Percentiles rank a stretch among this genome's conserved stretches.
Conservation (phyloP, 768 basidiomycete genomes). For the Xerocomellus chrysenteron region DNA sequence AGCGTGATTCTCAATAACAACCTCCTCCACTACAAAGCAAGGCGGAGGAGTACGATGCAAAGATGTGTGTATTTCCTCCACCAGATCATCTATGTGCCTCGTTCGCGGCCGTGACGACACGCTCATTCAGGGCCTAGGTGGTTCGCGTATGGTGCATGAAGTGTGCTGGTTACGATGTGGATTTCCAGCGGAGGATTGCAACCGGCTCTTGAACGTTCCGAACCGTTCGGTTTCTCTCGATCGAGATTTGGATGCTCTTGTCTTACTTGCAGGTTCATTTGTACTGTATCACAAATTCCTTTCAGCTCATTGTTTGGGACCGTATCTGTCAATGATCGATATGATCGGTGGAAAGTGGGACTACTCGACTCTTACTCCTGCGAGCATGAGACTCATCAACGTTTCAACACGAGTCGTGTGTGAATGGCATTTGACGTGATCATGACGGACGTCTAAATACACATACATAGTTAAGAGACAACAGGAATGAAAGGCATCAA, state of each 20-base stretch:
- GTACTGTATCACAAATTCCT: not conserved
- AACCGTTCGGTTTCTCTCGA: too few relatives aligned
- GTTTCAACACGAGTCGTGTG: not conserved
- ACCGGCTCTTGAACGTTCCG: not conserved
- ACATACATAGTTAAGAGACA: constrained; percentile 26
- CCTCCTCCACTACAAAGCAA: not conserved
- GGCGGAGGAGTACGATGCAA: constrained; percentile 5
- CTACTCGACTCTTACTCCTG: not conserved
- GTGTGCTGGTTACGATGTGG: constrained; percentile 11
- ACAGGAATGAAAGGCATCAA: not conserved
- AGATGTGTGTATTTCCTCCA: not conserved
- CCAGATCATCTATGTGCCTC: not conserved
- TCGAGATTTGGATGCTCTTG: not conserved
- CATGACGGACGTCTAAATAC: constrained; percentile 21
- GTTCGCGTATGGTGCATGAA: constrained; percentile 7
- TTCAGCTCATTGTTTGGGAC: not conserved
- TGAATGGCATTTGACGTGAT: constrained; percentile 2
- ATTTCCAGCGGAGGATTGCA: constrained; percentile 13
- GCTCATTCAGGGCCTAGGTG: not conserved
- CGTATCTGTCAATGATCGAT: not conserved
- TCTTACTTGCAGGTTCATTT: not conserved
- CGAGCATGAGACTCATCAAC: not conserved
- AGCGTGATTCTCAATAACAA: constrained; percentile 2
- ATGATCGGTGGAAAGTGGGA: not conserved
- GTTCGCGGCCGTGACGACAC: not conserved